Conservation (phyloP, 257 asterid species). For the Thymus mandschuricus region DNA sequence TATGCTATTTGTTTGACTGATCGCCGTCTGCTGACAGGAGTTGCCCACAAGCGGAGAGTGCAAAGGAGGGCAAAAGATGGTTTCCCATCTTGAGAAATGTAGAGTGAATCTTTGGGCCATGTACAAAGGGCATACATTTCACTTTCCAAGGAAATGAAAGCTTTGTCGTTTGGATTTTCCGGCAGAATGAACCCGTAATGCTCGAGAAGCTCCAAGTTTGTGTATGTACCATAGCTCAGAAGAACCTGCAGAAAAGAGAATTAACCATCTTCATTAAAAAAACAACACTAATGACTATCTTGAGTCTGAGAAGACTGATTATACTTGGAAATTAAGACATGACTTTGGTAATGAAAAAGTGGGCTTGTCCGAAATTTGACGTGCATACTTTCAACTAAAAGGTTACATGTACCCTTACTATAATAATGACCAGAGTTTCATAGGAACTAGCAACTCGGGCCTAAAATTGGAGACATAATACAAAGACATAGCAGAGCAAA, state of each 20-base stretch:
- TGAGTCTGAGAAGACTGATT: background rate
- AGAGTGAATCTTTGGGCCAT: slow-evolving; percentile 69
- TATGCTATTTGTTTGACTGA: slow-evolving; percentile 56
- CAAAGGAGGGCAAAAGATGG: slow-evolving; percentile 76
- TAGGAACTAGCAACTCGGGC: slow-evolving; percentile 1
- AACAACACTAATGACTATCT: too few species aligned
- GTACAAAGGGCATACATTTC: slow-evolving; percentile 67
- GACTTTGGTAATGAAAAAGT: too few species aligned
- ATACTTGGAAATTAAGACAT: too few species aligned
- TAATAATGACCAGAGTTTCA: too few species aligned
- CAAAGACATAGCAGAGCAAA: background rate
- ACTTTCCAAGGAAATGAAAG: slow-evolving; percentile 68
- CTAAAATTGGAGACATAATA: background rate
- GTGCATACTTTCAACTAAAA: too few species aligned
- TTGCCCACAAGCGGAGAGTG: slow-evolving; percentile 80
- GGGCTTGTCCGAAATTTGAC: too few species aligned
- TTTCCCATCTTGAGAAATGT: slow-evolving; percentile 70
- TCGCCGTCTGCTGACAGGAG: slow-evolving; percentile 57
- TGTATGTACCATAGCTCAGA: slow-evolving; percentile 90
- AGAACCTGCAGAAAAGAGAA: slow-evolving; percentile 60
- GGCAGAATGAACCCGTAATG: slow-evolving; percentile 86
- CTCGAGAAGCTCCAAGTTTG: slow-evolving; percentile 91
- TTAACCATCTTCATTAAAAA: background rate
- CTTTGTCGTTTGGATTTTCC: slow-evolving; percentile 80
- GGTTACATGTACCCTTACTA: too few species aligned